A percentile compares a stretch with the other conserved stretches of the same genome.
These are phyloP conservation scores for Chrysopogon serrulatus DNA, from an alignment of 176 grass and related monocot genomes.

Conservation along the genomic window DNA sequence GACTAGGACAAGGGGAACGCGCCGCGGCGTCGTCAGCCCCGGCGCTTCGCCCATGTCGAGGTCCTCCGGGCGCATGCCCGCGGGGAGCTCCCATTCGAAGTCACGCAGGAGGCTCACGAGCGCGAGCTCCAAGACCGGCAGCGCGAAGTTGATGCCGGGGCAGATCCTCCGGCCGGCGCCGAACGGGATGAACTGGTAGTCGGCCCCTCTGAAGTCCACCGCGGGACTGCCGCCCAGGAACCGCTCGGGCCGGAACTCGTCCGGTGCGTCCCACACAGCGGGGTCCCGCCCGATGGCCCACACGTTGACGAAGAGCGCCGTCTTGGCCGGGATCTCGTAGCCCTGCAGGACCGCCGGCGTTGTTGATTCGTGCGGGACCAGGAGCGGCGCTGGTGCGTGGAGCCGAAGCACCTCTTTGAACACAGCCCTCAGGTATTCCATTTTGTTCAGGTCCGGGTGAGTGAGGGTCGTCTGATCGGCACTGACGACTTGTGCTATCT, in stretches of 20 bases:
- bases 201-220: constrained; percentile 43
- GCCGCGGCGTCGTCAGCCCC: constrained; percentile 38
- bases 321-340: constrained; percentile 44
- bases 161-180: constrained; percentile 64
- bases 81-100: constrained; percentile 62
- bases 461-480: constrained; percentile 15
- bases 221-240: constrained; percentile 4
- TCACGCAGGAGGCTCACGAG: constrained; percentile 33
- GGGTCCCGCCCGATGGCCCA: constrained; percentile 76
- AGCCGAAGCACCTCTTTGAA: constrained; percentile 65
- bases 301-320: constrained; percentile 46
- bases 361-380: constrained; percentile 46
- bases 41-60: constrained; percentile 56
- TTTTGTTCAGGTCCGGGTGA: constrained; percentile 31
- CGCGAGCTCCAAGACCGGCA: constrained; percentile 48
- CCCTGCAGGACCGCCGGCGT: constrained; percentile 21
- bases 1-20: constrained; percentile 41
- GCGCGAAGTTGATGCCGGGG: constrained; percentile 47
- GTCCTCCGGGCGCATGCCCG: background rate
- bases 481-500: constrained; percentile 16
- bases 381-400: constrained; percentile 57
- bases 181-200: constrained; percentile 61
- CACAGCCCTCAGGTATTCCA: constrained; percentile 47
- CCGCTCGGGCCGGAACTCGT: constrained; percentile 69
- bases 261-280: constrained; percentile 39